Percentiles rank a stretch among this genome's conserved stretches.
These are phyloP conservation scores for Fraxinus floribunda DNA, from an alignment of 305 asterid species.

Conservation along the genomic window DNA sequence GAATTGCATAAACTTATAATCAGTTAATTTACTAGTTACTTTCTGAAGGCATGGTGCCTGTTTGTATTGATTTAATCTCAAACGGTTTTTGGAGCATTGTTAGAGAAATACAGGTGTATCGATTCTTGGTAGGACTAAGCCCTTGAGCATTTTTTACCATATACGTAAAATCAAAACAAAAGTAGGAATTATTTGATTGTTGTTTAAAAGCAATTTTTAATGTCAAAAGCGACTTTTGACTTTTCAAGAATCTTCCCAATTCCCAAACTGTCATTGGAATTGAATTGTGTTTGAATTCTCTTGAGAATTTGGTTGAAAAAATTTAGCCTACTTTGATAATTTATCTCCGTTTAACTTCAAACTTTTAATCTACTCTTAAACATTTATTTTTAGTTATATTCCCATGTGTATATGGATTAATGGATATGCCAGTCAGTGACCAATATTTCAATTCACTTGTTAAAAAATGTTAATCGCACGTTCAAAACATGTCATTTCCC, in stretches of 20 bases:
- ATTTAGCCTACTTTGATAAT: neutral
- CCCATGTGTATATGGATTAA: neutral
- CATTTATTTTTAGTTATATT: neutral
- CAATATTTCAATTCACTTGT: neutral
- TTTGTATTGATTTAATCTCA: neutral
- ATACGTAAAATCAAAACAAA: too few species aligned
- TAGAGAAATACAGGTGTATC: constrained; percentile 8
- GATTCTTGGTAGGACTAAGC: neutral
- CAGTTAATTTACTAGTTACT: constrained; percentile 22
- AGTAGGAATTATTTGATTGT: neutral
- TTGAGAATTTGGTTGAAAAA: neutral
- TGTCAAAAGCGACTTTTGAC: neutral
- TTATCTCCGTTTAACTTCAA: neutral
- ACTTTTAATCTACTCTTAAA: neutral
- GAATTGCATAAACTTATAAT: constrained; percentile 1
- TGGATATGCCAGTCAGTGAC: neutral
- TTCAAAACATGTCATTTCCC: neutral
- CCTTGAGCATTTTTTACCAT: neutral
- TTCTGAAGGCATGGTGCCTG: constrained; percentile 21
- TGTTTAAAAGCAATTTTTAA: too few species aligned
- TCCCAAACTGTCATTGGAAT: neutral
- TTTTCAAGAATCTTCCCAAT: neutral
- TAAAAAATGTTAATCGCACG: neutral
- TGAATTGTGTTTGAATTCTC: neutral
- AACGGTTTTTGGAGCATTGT: neutral